Conservation (phyloP, 768 basidiomycete genomes). For the Gelatoporia subvermispora region DNA sequence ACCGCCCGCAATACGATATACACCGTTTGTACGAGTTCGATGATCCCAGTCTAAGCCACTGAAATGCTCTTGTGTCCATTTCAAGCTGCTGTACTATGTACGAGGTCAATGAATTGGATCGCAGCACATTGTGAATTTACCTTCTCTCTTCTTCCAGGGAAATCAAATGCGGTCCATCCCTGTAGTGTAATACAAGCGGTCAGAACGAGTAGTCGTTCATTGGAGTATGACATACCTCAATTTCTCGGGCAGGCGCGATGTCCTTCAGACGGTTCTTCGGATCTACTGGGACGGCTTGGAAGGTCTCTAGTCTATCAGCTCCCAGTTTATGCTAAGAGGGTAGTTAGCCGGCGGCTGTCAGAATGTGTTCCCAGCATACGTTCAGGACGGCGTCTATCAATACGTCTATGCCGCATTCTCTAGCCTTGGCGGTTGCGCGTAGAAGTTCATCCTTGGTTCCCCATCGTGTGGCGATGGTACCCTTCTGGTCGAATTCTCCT, state of each 20-base stretch:
- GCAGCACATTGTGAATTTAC: constrained; percentile 32
- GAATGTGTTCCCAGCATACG: constrained; percentile 34
- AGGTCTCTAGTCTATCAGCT: constrained; percentile 69
- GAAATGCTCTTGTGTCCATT: constrained; percentile 78
- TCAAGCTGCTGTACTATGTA: constrained; percentile 60
- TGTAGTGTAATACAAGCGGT: constrained; percentile 22
- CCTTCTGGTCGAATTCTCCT: constrained; percentile 80
- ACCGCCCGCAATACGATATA: constrained; percentile 68
- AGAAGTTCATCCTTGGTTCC: constrained; percentile 80
- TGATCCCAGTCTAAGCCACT: constrained; percentile 87
- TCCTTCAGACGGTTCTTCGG: constrained; percentile 59
- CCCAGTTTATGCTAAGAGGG: constrained; percentile 71
- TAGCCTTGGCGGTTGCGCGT: constrained; percentile 62
- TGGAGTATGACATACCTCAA: constrained; percentile 48
- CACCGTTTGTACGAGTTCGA: constrained; percentile 49
- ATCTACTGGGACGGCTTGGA: constrained; percentile 68
- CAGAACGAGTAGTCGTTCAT: neutral
- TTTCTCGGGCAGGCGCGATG: constrained; percentile 53
- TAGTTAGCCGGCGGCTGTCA: neutral
- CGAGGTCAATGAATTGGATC: neutral
- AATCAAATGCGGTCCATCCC: constrained; percentile 88
- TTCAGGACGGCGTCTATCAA: constrained; percentile 88
- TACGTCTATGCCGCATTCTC: constrained; percentile 63
- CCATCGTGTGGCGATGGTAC: constrained; percentile 72
- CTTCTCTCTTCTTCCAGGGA: constrained; percentile 69